A percentile compares a stretch with the other conserved stretches of the same genome.
phyloP scores from a whole-genome alignment of 345 rosid species.

The Pseudoturritis turrita region DNA sequence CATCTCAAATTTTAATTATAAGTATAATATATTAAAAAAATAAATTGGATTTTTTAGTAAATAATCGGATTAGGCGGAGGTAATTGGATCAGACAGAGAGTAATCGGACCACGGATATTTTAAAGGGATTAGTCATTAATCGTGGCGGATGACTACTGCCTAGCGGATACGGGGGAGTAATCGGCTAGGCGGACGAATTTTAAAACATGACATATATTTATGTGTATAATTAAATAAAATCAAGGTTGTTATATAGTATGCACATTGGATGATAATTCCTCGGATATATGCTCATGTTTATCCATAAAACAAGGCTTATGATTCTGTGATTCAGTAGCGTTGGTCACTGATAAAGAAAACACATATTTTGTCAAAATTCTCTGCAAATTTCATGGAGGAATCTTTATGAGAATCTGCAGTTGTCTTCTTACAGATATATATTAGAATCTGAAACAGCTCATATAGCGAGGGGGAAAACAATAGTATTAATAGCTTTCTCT shows the following conservation, averaged over 20 bases:
- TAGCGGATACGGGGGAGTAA: too few species aligned
- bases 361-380: conserved; percentile 12
- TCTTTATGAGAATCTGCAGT: conserved; percentile 25
- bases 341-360: not conserved
- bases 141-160: too few species aligned
- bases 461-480: conserved; percentile 4
- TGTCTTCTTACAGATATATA: not conserved
- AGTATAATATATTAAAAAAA: too few species aligned
- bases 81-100: too few species aligned
- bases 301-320: not conserved
- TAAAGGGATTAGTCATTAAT: too few species aligned
- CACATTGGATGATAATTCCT: not conserved
- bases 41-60: too few species aligned
- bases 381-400: conserved; percentile 23
- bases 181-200: too few species aligned
- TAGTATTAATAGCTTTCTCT: conserved; percentile 10
- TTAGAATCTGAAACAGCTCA: conserved; percentile 1
- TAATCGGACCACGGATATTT: too few species aligned
- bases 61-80: too few species aligned
- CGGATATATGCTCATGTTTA: conserved; percentile 9
- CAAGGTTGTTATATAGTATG: not conserved
- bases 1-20: too few species aligned
- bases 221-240: not conserved
- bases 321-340: conserved; percentile 11
- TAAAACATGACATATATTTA: too few species aligned